These are phyloP conservation scores for Suillus americanus DNA, from an alignment of 768 basidiomycete genomes.

Conservation along the genomic window DNA sequence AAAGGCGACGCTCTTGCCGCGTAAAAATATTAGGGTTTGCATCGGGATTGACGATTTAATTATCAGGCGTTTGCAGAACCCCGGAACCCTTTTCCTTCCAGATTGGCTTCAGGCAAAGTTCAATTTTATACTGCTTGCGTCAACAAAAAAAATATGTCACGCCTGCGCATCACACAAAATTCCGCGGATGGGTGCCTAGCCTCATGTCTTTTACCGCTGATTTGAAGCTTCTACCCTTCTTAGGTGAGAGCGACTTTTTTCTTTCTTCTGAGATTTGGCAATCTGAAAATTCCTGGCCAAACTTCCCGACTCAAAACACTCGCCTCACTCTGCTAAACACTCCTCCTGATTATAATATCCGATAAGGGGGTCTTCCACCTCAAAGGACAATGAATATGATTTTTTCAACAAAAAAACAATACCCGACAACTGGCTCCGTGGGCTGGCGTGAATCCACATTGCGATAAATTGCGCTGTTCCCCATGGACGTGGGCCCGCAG, in stretches of 20 bases:
- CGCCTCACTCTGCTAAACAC: not conserved
- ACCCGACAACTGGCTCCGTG: not conserved
- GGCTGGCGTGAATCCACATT: not conserved
- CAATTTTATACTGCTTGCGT: not conserved
- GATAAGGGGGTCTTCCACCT: not conserved
- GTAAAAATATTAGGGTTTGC: not conserved
- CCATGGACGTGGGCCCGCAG: not conserved
- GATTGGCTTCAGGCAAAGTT: not conserved
- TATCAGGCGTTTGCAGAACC: not conserved
- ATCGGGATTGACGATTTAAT: not conserved
- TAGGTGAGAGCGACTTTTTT: not conserved
- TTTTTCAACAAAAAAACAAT: too few species aligned
- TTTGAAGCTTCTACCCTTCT: not conserved
- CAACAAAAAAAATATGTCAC: not conserved
- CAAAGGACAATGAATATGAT: too few species aligned
- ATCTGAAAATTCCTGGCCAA: not conserved
- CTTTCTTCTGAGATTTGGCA: not conserved
- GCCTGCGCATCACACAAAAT: not conserved
- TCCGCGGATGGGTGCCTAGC: not conserved
- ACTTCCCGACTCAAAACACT: not conserved
- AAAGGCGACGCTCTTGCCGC: not conserved
- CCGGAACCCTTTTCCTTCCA: not conserved
- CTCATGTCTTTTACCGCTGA: not conserved
- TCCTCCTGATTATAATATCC: not conserved
- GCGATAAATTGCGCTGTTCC: not conserved